Percentiles rank a stretch among this genome's conserved stretches.
phyloP scores from a whole-genome alignment of 2,329 filamentous ascomycete genomes.

The Colletotrichum sidae region DNA sequence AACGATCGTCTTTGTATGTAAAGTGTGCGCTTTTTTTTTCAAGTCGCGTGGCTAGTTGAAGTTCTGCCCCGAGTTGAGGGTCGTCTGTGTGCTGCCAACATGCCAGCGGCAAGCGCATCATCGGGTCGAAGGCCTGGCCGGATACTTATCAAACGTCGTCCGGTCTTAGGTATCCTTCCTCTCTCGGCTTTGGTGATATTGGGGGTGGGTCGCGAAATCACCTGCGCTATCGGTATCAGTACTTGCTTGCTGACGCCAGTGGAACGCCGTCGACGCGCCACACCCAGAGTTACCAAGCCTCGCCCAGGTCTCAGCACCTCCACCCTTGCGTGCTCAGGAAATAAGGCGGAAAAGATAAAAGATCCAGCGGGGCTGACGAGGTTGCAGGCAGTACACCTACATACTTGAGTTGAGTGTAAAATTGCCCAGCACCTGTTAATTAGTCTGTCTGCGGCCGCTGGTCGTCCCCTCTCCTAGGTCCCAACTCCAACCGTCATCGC shows the following conservation, averaged over 20 bases:
- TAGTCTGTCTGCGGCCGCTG: conserved; percentile 26
- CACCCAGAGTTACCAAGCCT: background rate
- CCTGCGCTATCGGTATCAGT: no score
- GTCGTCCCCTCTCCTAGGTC: conserved; percentile 12
- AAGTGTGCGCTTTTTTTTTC: no score
- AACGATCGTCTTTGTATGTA: no score
- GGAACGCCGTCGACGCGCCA: no score
- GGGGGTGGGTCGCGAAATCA: no score
- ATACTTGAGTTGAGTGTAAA: no score
- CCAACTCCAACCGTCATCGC: conserved; percentile 8
- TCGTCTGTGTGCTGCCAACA: background rate
- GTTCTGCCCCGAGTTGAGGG: background rate
- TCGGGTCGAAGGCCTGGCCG: no score
- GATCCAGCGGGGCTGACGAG: conserved; percentile 23
- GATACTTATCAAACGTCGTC: no score
- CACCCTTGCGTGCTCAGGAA: conserved; percentile 12
- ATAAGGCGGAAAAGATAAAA: conserved; percentile 23
- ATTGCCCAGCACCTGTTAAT: background rate
- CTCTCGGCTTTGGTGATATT: no score
- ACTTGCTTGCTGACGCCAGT: no score
- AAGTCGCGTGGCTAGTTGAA: no score
- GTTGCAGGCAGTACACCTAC: conserved; percentile 8
- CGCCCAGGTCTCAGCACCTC: conserved; percentile 20
- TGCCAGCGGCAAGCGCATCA: background rate
- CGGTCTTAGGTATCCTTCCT: no score